phyloP scores from a whole-genome alignment of 164 flowering plant genomes.

The Taxillus chinensis region DNA sequence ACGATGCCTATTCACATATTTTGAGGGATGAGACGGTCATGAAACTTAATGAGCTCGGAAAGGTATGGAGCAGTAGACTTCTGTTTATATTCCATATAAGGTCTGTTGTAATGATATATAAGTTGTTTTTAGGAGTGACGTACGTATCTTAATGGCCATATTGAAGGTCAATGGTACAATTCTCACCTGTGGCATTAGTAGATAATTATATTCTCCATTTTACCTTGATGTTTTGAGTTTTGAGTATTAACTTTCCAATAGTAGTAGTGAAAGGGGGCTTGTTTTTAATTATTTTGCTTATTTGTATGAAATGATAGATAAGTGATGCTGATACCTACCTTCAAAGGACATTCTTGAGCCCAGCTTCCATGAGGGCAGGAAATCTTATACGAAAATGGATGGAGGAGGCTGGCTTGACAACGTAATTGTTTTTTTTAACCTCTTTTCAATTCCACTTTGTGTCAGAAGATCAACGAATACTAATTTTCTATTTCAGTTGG shows the following conservation, averaged over 20 bases:
- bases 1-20: slow-evolving; percentile 36
- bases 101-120: slow-evolving; percentile 7
- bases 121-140: background rate
- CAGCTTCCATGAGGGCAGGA: slow-evolving; percentile 71
- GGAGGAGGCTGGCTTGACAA: slow-evolving; percentile 93
- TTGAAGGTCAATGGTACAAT: too few relatives aligned
- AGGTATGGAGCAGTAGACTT: slow-evolving; percentile 35
- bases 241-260: background rate
- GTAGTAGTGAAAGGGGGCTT: slow-evolving; percentile 3
- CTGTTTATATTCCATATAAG: background rate
- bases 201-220: too few relatives aligned
- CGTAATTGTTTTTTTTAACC: slow-evolving; percentile 35
- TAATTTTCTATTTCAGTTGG: slow-evolving; percentile 53
- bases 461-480: slow-evolving; percentile 7
- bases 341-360: slow-evolving; percentile 88
- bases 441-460: background rate
- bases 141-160: too few relatives aligned
- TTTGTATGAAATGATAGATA: slow-evolving; percentile 36
- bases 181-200: too few relatives aligned
- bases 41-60: slow-evolving; percentile 64
- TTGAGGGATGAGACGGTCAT: slow-evolving; percentile 76
- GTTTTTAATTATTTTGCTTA: background rate
- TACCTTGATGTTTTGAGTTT: background rate
- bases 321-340: slow-evolving; percentile 80
- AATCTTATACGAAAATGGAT: slow-evolving; percentile 65